phyloP scores from a whole-genome alignment of 441 rosid genomes.

The Jatropha podagrica region DNA sequence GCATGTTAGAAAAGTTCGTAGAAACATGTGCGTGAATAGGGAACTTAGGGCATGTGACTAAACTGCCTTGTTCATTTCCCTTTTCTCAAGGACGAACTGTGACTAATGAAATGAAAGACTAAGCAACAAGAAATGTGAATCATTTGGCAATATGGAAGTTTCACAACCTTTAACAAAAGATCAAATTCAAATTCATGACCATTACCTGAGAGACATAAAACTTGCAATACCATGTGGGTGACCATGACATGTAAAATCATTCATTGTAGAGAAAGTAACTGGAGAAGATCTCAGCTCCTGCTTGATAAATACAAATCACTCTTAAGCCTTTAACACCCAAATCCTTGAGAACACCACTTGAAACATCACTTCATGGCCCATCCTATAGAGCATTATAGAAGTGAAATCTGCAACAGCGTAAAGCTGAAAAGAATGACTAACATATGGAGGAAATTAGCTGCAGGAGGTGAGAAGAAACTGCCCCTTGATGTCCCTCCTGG shows the following conservation, averaged over 20 bases:
- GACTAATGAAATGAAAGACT: too few relatives aligned
- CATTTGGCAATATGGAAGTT: not conserved
- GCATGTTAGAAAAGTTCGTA: not conserved
- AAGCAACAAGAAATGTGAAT: not conserved
- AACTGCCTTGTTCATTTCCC: not conserved
- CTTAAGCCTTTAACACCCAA: not conserved
- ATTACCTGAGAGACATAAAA: not conserved
- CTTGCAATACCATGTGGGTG: not conserved
- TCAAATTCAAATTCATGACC: not conserved
- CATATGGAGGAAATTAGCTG: constrained; percentile 26
- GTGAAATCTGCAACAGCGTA: constrained; percentile 28
- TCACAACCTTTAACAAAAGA: not conserved
- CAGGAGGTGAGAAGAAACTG: constrained; percentile 24
- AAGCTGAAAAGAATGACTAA: constrained; percentile 28
- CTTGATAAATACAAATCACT: constrained; percentile 14
- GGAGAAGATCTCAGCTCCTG: constrained; percentile 10
- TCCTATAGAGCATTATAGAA: constrained; percentile 7
- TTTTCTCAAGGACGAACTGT: not conserved
- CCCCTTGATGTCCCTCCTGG: constrained; percentile 37
- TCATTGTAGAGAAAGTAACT: not conserved
- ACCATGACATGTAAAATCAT: not conserved
- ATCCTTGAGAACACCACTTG: constrained; percentile 5
- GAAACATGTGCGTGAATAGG: not conserved
- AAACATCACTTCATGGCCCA: constrained; percentile 17
- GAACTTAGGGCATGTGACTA: not conserved